phyloP scores from a whole-genome alignment of 192 early-diverging fungal genomes.

The Backusella tuberculispora region DNA sequence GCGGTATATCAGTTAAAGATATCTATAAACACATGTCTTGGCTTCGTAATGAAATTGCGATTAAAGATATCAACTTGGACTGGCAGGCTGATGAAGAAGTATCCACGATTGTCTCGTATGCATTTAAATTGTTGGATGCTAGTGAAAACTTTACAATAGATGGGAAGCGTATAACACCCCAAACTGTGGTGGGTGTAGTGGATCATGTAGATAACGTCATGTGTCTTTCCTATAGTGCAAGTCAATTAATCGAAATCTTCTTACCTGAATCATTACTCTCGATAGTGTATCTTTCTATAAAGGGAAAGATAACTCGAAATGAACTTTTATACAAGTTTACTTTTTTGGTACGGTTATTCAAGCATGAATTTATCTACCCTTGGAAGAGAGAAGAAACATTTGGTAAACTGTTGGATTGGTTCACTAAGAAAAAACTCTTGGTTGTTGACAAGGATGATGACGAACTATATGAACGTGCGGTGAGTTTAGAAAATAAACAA shows the following conservation, averaged over 20 bases:
- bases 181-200: constrained; percentile 32
- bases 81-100: constrained; percentile 46
- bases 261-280: constrained; percentile 39
- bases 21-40: constrained; percentile 33
- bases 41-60: constrained; percentile 28
- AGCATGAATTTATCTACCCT: constrained; percentile 41
- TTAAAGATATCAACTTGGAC: constrained; percentile 31
- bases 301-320: constrained; percentile 17
- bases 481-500: constrained; percentile 24
- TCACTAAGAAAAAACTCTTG: constrained; percentile 22
- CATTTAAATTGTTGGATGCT: constrained; percentile 37
- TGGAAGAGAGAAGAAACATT: constrained; percentile 42
- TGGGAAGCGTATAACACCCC: constrained; percentile 32
- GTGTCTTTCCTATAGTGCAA: constrained; percentile 44
- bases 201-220: constrained; percentile 48
- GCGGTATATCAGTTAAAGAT: constrained; percentile 29
- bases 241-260: constrained; percentile 40
- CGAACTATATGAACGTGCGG: neutral
- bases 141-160: constrained; percentile 40
- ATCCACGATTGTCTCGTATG: constrained; percentile 35
- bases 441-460: constrained; percentile 5
- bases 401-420: constrained; percentile 22
- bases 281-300: constrained; percentile 40
- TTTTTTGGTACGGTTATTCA: constrained; percentile 38
- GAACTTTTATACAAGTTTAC: constrained; percentile 35